Conservation (phyloP, 1,284 basidiomycete species). For the Cutaneotrichosporon sp. region DNA sequence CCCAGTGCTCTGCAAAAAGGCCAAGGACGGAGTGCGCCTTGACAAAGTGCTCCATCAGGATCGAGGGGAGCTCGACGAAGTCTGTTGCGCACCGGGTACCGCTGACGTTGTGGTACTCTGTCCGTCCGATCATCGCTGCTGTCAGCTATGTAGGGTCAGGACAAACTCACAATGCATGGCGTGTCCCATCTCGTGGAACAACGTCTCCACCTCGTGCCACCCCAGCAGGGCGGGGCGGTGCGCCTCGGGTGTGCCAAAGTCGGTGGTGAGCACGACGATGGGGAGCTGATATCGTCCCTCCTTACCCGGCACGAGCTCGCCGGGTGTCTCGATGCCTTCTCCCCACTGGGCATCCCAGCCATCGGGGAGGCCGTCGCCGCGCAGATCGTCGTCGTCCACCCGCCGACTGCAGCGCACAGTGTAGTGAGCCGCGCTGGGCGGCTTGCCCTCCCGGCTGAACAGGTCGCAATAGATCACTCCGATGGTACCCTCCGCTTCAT, state of each 20-base stretch:
- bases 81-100: slow-evolving; percentile 98
- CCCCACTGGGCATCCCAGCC: slow-evolving; percentile 42
- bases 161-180: slow-evolving; percentile 87
- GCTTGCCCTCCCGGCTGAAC: slow-evolving; percentile 78
- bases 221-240: slow-evolving; percentile 66
- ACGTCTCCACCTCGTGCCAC: slow-evolving; percentile 91
- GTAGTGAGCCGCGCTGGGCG: slow-evolving; percentile 90
- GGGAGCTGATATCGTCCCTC: slow-evolving; percentile 79
- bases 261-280: slow-evolving; percentile 84
- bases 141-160: neutral
- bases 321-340: slow-evolving; percentile 38
- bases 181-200: slow-evolving; percentile 99
- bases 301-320: slow-evolving; percentile 50
- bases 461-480: slow-evolving; percentile 95
- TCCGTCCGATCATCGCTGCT: slow-evolving; percentile 88
- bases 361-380: slow-evolving; percentile 54
- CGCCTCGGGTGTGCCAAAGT: slow-evolving; percentile 63
- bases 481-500: slow-evolving; percentile 72
- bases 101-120: slow-evolving; percentile 95
- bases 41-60: slow-evolving; percentile 96
- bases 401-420: slow-evolving; percentile 91
- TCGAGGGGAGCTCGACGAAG: slow-evolving; percentile 95
- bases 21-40: slow-evolving; percentile 75
- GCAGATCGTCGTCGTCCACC: slow-evolving; percentile 81
- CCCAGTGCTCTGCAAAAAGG: slow-evolving; percentile 62